A percentile compares a stretch with the other conserved stretches of the same genome.
These are phyloP conservation scores for Saturnispora bothae DNA, from an alignment of 805 yeast genomes.

Conservation along the genomic window DNA sequence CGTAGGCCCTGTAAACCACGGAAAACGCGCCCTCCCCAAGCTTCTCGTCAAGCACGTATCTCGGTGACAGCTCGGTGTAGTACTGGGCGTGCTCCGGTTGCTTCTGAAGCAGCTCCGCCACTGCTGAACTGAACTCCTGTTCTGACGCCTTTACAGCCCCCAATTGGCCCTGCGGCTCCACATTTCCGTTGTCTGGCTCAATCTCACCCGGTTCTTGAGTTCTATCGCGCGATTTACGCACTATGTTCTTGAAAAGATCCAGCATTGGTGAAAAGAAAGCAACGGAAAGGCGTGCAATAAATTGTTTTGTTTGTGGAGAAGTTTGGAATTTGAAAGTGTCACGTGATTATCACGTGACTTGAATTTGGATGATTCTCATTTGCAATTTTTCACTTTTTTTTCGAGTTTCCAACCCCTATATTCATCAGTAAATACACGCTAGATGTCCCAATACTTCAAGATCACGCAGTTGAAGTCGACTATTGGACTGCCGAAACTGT, in stretches of 20 bases:
- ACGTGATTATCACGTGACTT: too few relatives aligned
- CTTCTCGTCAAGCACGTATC: conserved; percentile 22
- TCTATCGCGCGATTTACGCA: conserved; percentile 13
- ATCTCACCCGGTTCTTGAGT: too few relatives aligned
- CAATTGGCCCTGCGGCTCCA: neutral
- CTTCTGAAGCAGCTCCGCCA: conserved; percentile 1
- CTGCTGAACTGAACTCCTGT: neutral
- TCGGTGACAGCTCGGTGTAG: conserved; percentile 21
- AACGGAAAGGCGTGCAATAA: too few relatives aligned
- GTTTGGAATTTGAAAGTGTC: too few relatives aligned
- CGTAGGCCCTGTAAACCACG: conserved; percentile 64
- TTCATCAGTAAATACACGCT: too few relatives aligned
- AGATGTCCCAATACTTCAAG: conserved; percentile 36
- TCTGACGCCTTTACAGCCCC: neutral
- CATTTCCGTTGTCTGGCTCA: too few relatives aligned
- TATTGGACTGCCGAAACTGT: conserved; percentile 69
- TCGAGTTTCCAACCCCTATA: too few relatives aligned
- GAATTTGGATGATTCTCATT: too few relatives aligned
- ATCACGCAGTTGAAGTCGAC: conserved; percentile 73
- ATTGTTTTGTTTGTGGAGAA: too few relatives aligned
- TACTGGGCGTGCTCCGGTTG: conserved; percentile 14
- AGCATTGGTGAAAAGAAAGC: conserved; percentile 14
- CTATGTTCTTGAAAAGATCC: conserved; percentile 22
- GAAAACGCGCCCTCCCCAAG: conserved; percentile 90
- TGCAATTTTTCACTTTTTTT: too few relatives aligned